Percentiles rank a stretch among this genome's conserved stretches.
Evolutionary conservation across 331 rosid genomes (phyloP).

Genomic region (Malus hybrid): DNA sequence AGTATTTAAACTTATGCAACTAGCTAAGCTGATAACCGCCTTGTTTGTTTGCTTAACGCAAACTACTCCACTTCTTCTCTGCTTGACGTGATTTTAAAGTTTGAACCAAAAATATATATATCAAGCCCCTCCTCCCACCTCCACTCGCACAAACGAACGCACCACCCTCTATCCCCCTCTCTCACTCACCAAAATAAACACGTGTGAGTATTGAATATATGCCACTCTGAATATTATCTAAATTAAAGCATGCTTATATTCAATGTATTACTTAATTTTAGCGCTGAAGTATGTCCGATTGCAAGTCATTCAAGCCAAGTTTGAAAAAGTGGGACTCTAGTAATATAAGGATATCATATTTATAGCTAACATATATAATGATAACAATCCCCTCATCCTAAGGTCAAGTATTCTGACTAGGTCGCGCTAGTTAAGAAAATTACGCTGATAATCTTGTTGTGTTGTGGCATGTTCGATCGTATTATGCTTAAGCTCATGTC

Average conservation of each 20-base stretch:
- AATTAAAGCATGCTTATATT: neutral
- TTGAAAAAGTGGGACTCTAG: neutral
- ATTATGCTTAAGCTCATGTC: too few species aligned
- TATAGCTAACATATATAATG: neutral
- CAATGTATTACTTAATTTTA: neutral
- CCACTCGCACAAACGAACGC: too few species aligned
- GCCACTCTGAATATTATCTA: neutral
- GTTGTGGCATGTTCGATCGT: neutral
- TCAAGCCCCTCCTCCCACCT: neutral
- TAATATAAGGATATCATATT: neutral
- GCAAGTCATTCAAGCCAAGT: neutral
- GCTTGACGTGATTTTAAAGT: constrained; percentile 67
- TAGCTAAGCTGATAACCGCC: constrained; percentile 9
- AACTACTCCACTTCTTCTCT: constrained; percentile 21
- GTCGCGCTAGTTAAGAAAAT: neutral
- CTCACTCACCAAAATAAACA: neutral
- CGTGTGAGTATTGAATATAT: neutral
- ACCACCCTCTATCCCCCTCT: neutral
- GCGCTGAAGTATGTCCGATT: neutral
- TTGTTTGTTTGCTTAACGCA: constrained; percentile 88
- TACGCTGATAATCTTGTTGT: neutral
- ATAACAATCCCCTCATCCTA: neutral
- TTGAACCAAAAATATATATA: constrained; percentile 21
- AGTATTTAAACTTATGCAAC: neutral
- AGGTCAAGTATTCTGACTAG: neutral